A percentile compares a stretch with the other conserved stretches of the same genome.
phyloP scores from a whole-genome alignment of 345 rosid genomes.

The Excoecaria cochinchinensis region DNA sequence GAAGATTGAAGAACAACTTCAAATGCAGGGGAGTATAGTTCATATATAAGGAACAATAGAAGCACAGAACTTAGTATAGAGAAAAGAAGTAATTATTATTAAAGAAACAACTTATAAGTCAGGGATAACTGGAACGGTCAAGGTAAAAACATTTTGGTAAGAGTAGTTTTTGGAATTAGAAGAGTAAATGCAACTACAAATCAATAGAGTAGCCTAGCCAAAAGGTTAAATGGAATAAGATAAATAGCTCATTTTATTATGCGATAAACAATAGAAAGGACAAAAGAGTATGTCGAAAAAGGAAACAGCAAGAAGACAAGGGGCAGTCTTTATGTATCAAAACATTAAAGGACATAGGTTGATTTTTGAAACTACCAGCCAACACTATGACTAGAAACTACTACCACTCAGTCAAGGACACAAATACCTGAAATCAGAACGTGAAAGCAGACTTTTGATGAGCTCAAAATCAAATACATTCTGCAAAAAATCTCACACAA shows the following conservation, averaged over 20 bases:
- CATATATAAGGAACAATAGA: background rate
- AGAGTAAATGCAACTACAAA: background rate
- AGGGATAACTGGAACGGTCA: background rate
- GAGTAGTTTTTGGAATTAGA: background rate
- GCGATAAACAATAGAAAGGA: background rate
- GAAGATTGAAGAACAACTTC: background rate
- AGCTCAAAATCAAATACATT: conserved; percentile 82
- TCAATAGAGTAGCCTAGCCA: background rate
- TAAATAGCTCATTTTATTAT: background rate
- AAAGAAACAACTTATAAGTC: background rate
- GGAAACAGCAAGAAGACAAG: background rate
- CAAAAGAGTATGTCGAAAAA: background rate
- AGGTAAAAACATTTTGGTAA: background rate
- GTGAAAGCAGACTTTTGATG: conserved; percentile 70
- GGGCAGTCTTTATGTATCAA: background rate
- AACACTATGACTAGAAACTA: background rate
- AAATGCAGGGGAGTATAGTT: background rate
- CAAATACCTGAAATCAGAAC: conserved; percentile 68
- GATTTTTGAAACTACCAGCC: background rate
- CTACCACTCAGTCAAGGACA: conserved; percentile 15
- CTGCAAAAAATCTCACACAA: conserved; percentile 48
- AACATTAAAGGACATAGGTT: background rate
- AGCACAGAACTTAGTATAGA: background rate
- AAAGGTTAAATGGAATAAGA: background rate
- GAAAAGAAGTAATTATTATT: background rate